A percentile compares a stretch with the other conserved stretches of the same genome.
phyloP scores from a whole-genome alignment of 228 moss, liverwort and hornwort species.

The Sphagnum fallax region DNA sequence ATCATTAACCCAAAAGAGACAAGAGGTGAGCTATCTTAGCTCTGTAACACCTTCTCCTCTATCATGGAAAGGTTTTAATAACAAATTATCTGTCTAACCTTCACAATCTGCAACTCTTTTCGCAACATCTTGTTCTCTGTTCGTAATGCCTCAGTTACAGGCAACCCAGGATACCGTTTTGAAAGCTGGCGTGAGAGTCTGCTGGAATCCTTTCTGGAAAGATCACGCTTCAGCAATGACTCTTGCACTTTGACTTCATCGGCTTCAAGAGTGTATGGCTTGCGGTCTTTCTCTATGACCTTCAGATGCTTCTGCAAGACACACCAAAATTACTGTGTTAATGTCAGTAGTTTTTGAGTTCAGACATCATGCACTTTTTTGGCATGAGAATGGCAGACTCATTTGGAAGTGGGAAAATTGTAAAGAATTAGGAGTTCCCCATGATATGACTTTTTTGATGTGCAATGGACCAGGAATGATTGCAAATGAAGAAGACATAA shows the following conservation, averaged over 20 bases:
- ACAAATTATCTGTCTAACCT: conserved; percentile 9
- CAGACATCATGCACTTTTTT: not conserved
- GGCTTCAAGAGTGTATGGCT: conserved; percentile 72
- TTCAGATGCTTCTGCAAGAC: conserved; percentile 67
- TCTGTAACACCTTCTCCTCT: no score
- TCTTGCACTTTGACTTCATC: conserved; percentile 72
- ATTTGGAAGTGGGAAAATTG: not conserved
- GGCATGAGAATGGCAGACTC: not conserved
- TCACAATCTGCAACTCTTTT: conserved; percentile 55
- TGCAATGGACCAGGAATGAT: not conserved
- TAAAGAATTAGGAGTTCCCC: not conserved
- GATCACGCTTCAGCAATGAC: conserved; percentile 60
- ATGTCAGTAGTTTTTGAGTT: not conserved
- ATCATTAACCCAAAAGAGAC: conserved; percentile 7
- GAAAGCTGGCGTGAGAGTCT: conserved; percentile 73
- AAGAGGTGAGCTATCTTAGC: no score
- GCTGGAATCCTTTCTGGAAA: conserved; percentile 67
- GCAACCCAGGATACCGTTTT: conserved; percentile 70
- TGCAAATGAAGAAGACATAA: not conserved
- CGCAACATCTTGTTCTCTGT: conserved; percentile 88
- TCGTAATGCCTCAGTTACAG: conserved; percentile 61
- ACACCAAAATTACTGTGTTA: not conserved
- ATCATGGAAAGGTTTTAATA: no score
- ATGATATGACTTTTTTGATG: not conserved
- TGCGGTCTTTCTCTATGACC: conserved; percentile 79